Base-by-base conservation (phyloP, 2,329 filamentous ascomycete species). In the Cladosporium sp. region DNA sequence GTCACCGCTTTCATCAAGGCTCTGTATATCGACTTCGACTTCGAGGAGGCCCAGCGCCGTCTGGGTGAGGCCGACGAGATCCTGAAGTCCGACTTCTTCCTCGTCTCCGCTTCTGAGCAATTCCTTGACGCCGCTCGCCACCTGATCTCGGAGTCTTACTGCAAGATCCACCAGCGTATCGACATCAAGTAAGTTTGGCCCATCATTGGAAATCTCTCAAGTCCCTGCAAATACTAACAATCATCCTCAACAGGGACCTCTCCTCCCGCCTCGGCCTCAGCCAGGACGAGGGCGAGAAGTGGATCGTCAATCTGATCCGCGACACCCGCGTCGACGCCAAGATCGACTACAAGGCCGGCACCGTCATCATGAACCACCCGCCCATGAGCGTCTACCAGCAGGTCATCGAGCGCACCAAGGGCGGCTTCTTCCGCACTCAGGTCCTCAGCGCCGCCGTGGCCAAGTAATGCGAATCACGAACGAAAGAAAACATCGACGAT, bases 91-190 rank as follows among this genome's bases (percentile, higher is more conserved):
- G 93, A 98, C 74, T 97, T 98, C 80, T 98, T 98, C 86, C 81
- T 98, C 54, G 83, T 87, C 53, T 85, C 84, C 16, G 83, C 87
- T 3, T 84, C 88, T 33, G 92, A 97, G 64, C 79, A 84, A 40
- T 98, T 98, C 68, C 89, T 98, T 59, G 92, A 97, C 68, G 86
- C 89, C 45, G 93, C 93, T 37, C 82, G 93, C 67, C 93, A 98
- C 78, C 79, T 98, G 56, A 97, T 98, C 71, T 97, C 92, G 51
- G 93, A 98, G 79, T 90, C 85, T 72, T 98, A 98, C 81, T 98
- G 93, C 88, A 97, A 97, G 83, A 98, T 98, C 70, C 95, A 97
- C 74, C 90, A 95, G 70, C 83, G 92, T 64, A 98, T 98, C 70
- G 92, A 97, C 72, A 97, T 98, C 72, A 90, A 91, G 81, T 84